Evolutionary conservation across 2,329 filamentous ascomycete species (phyloP).

Genomic region (Arthrobotrys sinensis): DNA sequence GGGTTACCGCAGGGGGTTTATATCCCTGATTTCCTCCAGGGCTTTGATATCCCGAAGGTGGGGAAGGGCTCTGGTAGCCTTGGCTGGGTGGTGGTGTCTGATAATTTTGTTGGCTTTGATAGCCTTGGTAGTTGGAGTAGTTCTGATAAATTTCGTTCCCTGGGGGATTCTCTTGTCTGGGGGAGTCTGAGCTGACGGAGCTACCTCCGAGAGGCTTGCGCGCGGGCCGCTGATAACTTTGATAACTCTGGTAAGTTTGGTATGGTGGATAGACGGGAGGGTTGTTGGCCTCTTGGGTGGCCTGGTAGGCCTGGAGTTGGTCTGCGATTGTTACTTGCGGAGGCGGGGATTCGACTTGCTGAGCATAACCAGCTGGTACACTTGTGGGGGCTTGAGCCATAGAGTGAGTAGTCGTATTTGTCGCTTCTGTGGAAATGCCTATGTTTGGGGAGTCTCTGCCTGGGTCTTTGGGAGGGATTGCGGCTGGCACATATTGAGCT

Average conservation of each 20-base stretch:
- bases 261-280: slow-evolving; percentile 7
- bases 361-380: neutral
- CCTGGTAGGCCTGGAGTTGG: slow-evolving; percentile 50
- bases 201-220: slow-evolving; percentile 42
- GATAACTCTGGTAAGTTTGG: slow-evolving; percentile 19
- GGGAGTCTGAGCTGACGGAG: slow-evolving; percentile 2
- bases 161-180: slow-evolving; percentile 7
- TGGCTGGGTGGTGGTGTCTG: slow-evolving; percentile 34
- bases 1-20: neutral
- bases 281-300: slow-evolving; percentile 13
- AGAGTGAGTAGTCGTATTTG: too few species aligned
- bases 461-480: neutral
- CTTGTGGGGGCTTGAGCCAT: neutral
- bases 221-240: slow-evolving; percentile 33
- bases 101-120: slow-evolving; percentile 29
- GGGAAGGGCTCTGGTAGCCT: slow-evolving; percentile 20
- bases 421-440: neutral
- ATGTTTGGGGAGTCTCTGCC: neutral
- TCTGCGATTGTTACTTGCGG: slow-evolving; percentile 36
- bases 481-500: neutral
- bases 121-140: slow-evolving; percentile 25
- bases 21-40: slow-evolving; percentile 1
- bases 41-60: slow-evolving; percentile 30
- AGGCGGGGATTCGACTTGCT: neutral
- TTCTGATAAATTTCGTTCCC: slow-evolving; percentile 3